Conservation (phyloP, 495 filamentous ascomycete genomes). For the Penicillium fimorum region DNA sequence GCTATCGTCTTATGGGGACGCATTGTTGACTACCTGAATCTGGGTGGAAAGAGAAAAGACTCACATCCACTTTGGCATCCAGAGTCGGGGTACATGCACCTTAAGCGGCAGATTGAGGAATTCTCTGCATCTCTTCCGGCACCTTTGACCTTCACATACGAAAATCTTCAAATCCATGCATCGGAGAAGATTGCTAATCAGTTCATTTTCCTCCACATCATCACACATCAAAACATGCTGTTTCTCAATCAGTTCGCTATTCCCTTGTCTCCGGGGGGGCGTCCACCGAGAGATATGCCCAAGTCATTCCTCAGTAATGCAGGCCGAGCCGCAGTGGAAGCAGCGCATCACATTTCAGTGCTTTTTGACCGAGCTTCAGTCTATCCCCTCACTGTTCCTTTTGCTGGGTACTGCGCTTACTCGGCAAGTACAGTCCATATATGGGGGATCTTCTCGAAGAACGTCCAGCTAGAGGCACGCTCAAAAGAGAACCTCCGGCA, state of each 20-base stretch:
- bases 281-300: slow-evolving; percentile 72
- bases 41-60: slow-evolving; percentile 84
- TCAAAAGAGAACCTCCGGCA: slow-evolving; percentile 85
- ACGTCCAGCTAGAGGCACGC: slow-evolving; percentile 66
- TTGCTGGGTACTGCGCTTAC: slow-evolving; percentile 93
- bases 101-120: slow-evolving; percentile 68
- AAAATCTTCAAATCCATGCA: slow-evolving; percentile 83
- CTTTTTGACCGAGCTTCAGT: slow-evolving; percentile 77
- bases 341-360: slow-evolving; percentile 86
- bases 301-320: slow-evolving; percentile 76
- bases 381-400: slow-evolving; percentile 82
- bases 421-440: slow-evolving; percentile 90
- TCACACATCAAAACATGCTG: slow-evolving; percentile 81
- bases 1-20: slow-evolving; percentile 85
- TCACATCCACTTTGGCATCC: slow-evolving; percentile 75
- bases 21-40: slow-evolving; percentile 85
- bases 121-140: slow-evolving; percentile 70
- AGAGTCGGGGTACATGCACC: slow-evolving; percentile 68
- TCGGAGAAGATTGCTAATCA: slow-evolving; percentile 84
- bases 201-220: slow-evolving; percentile 91
- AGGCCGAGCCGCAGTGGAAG: slow-evolving; percentile 72
- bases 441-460: slow-evolving; percentile 84
- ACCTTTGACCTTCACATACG: slow-evolving; percentile 65
- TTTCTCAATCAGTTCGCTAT: slow-evolving; percentile 89
- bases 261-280: slow-evolving; percentile 63